Conservation (phyloP, 73 alveolate species). For the Stentor coeruleus region DNA sequence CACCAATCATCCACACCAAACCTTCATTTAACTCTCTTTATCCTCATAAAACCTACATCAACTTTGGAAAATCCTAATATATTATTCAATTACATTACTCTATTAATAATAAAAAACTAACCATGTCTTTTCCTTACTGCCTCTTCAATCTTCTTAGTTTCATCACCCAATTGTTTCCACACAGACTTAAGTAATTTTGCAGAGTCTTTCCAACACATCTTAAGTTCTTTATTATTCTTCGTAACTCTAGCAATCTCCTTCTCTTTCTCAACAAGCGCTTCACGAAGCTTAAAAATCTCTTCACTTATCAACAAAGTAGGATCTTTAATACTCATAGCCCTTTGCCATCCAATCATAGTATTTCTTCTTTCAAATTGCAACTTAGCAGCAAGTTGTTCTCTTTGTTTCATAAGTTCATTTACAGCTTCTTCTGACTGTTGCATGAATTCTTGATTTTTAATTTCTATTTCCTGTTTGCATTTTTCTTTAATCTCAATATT, state of each 20-base stretch:
- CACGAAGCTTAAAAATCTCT: background rate
- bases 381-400: slow-evolving; percentile 5
- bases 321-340: background rate
- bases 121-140: no score
- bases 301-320: background rate
- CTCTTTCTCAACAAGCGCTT: background rate
- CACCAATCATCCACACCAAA: no score
- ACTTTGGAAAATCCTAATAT: no score
- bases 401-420: background rate
- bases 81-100: no score
- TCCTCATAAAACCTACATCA: no score
- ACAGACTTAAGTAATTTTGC: background rate
- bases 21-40: no score
- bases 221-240: background rate
- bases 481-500: background rate
- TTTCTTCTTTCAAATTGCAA: background rate
- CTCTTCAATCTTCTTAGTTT: background rate
- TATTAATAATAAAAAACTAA: no score
- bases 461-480: background rate
- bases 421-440: slow-evolving; percentile 17
- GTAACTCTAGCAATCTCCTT: background rate
- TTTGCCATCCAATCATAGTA: background rate
- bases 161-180: slow-evolving; percentile 9
- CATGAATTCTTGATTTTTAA: background rate
- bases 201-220: slow-evolving; percentile 15